Percentiles rank a stretch among this genome's conserved stretches.
Evolutionary conservation across 768 basidiomycete genomes (phyloP).

Genomic region (Tremella mesenterica): DNA sequence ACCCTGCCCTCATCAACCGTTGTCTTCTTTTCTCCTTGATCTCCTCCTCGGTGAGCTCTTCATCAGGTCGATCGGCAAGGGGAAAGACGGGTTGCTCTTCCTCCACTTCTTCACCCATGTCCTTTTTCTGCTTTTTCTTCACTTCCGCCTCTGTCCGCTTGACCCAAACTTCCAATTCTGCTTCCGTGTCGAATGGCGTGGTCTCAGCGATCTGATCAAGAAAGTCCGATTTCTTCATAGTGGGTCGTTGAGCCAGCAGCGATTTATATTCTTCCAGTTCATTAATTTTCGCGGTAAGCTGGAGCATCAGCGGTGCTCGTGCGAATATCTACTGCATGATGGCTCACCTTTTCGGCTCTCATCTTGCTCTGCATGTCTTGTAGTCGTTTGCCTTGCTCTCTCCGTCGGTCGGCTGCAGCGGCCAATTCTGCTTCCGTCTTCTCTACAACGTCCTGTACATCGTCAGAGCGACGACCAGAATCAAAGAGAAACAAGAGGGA

Average conservation of each 20-base stretch:
- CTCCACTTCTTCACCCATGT: slow-evolving; percentile 58
- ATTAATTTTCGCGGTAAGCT: slow-evolving; percentile 25
- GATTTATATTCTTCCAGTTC: slow-evolving; percentile 54
- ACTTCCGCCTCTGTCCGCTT: slow-evolving; percentile 76
- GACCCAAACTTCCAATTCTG: slow-evolving; percentile 54
- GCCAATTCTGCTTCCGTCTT: slow-evolving; percentile 87
- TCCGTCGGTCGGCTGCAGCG: slow-evolving; percentile 64
- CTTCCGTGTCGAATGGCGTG: slow-evolving; percentile 53
- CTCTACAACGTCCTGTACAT: slow-evolving; percentile 53
- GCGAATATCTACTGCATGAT: neutral
- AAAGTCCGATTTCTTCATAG: slow-evolving; percentile 58
- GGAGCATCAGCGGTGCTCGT: neutral
- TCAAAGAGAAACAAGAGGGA: neutral
- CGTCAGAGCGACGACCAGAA: neutral
- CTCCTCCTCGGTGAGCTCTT: slow-evolving; percentile 80
- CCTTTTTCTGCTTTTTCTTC: slow-evolving; percentile 71
- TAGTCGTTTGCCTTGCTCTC: slow-evolving; percentile 75
- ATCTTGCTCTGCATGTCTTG: slow-evolving; percentile 85
- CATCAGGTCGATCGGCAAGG: slow-evolving; percentile 82
- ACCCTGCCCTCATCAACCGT: slow-evolving; percentile 82
- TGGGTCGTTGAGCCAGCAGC: slow-evolving; percentile 15
- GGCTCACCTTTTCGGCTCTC: slow-evolving; percentile 68
- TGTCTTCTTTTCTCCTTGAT: slow-evolving; percentile 93
- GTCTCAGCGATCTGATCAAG: slow-evolving; percentile 47
- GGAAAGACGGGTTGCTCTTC: slow-evolving; percentile 71